Conservation (phyloP, 2,329 filamentous ascomycete genomes). For the Paracoccidioides brasiliensis region DNA sequence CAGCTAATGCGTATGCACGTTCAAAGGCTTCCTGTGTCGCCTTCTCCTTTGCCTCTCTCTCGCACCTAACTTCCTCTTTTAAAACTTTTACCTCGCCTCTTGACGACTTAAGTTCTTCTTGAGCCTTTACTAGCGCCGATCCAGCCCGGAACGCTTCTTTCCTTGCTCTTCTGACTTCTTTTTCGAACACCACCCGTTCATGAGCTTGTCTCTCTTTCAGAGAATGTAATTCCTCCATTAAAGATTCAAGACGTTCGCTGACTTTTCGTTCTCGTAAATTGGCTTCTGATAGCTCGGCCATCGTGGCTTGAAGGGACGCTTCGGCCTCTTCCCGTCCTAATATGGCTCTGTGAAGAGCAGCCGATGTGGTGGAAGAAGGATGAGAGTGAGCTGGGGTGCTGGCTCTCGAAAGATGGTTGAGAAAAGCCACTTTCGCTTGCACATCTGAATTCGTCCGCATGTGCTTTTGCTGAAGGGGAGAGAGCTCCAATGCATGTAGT, state of each 20-base stretch:
- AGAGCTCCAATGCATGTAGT: constrained; percentile 24
- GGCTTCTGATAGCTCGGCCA: constrained; percentile 29
- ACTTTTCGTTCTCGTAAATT: constrained; percentile 32
- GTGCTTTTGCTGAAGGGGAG: constrained; percentile 25
- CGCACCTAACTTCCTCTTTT: constrained; percentile 40
- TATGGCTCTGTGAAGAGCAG: constrained; percentile 32
- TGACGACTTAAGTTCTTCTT: constrained; percentile 37
- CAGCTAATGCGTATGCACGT: constrained; percentile 33
- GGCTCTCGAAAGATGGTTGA: constrained; percentile 28
- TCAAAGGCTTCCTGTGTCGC: constrained; percentile 37
- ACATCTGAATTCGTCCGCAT: constrained; percentile 30
- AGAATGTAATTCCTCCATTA: constrained; percentile 40
- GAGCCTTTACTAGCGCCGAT: constrained; percentile 40
- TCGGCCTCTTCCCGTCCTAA: constrained; percentile 36
- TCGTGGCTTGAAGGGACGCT: constrained; percentile 22
- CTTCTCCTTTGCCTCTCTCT: constrained; percentile 36
- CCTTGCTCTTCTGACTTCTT: constrained; percentile 41
- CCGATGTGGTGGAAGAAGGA: constrained; percentile 27
- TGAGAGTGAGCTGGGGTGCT: constrained; percentile 17
- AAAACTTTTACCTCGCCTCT: constrained; percentile 35
- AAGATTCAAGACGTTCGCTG: constrained; percentile 31
- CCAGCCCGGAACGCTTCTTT: constrained; percentile 47
- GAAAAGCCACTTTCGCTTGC: constrained; percentile 36
- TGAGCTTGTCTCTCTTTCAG: constrained; percentile 39
- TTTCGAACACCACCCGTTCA: constrained; percentile 40